These are phyloP conservation scores for Cladophialophora exuberans DNA, from an alignment of 2,329 filamentous ascomycete genomes.

Conservation along the genomic window DNA sequence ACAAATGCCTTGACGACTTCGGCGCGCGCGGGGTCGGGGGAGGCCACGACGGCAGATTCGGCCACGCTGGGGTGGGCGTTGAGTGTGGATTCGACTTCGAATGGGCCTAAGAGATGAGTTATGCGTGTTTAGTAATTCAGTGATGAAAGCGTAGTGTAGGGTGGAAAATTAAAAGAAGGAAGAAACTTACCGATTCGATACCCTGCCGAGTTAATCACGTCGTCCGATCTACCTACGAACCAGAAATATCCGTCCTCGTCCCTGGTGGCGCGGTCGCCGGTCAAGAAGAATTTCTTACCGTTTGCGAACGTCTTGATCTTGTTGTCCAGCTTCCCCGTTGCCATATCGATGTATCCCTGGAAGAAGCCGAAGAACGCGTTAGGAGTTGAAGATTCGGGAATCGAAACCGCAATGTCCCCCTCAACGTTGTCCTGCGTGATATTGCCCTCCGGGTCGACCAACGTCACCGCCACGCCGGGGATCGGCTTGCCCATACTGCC, in stretches of 20 bases:
- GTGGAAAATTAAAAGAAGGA: background rate
- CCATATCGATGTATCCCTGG: slow-evolving; percentile 31
- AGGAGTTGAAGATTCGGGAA: slow-evolving; percentile 12
- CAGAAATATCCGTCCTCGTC: slow-evolving; percentile 42
- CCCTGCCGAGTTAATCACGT: slow-evolving; percentile 46
- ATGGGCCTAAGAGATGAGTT: slow-evolving; percentile 39
- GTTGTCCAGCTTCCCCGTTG: slow-evolving; percentile 25
- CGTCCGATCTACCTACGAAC: slow-evolving; percentile 42
- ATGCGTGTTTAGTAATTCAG: background rate
- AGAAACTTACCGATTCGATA: slow-evolving; percentile 40
- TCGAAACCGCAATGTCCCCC: slow-evolving; percentile 43
- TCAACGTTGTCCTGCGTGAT: slow-evolving; percentile 37
- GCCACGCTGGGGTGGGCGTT: slow-evolving; percentile 45
- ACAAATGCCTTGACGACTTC: slow-evolving; percentile 49
- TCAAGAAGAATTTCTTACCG: slow-evolving; percentile 40
- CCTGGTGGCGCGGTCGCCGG: slow-evolving; percentile 41
- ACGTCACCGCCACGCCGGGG: slow-evolving; percentile 42
- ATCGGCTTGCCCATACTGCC: slow-evolving; percentile 46
- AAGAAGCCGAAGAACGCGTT: slow-evolving; percentile 30
- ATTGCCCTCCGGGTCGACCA: slow-evolving; percentile 40
- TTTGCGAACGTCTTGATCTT: slow-evolving; percentile 23
- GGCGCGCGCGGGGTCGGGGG: slow-evolving; percentile 41
- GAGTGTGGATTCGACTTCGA: slow-evolving; percentile 48
- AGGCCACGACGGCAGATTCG: slow-evolving; percentile 46
- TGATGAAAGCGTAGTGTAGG: background rate